Conservation (phyloP, 768 basidiomycete species). For the Boletus speciosus region DNA sequence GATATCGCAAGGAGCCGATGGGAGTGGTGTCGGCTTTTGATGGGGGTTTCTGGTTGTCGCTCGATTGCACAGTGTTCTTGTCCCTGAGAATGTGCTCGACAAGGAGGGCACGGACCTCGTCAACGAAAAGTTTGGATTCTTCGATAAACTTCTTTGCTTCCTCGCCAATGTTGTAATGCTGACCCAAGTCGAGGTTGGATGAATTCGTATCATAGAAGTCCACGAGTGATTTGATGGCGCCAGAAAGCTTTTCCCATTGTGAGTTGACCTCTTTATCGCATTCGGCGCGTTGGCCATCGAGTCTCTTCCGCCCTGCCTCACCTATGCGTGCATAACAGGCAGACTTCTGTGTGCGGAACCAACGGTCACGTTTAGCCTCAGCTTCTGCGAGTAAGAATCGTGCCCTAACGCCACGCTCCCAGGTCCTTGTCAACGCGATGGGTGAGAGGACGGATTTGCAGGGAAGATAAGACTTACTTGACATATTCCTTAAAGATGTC, state of each 20-base stretch:
- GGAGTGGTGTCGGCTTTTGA: background rate
- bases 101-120: constrained; percentile 24
- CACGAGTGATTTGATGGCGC: constrained; percentile 23
- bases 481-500: constrained; percentile 29
- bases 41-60: background rate
- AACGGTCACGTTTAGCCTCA: constrained; percentile 27
- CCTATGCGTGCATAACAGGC: constrained; percentile 27
- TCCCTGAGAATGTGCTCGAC: constrained; percentile 18
- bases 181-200: constrained; percentile 26
- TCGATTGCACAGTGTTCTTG: constrained; percentile 6
- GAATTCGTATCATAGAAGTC: constrained; percentile 19
- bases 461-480: constrained; percentile 19
- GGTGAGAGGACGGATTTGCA: background rate
- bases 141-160: constrained; percentile 20
- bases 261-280: constrained; percentile 24
- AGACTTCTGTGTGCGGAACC: constrained; percentile 32
- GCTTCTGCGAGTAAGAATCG: constrained; percentile 25
- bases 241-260: constrained; percentile 25
- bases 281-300: constrained; percentile 26
- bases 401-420: constrained; percentile 31
- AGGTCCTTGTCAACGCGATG: constrained; percentile 16
- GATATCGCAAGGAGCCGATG: constrained; percentile 14
- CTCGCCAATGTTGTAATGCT: constrained; percentile 24
- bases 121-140: constrained; percentile 26
- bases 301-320: constrained; percentile 28